A percentile compares a stretch with the other conserved stretches of the same genome.
Evolutionary conservation across 2,329 filamentous ascomycete genomes (phyloP).

Genomic region (Xylaria sp.): DNA sequence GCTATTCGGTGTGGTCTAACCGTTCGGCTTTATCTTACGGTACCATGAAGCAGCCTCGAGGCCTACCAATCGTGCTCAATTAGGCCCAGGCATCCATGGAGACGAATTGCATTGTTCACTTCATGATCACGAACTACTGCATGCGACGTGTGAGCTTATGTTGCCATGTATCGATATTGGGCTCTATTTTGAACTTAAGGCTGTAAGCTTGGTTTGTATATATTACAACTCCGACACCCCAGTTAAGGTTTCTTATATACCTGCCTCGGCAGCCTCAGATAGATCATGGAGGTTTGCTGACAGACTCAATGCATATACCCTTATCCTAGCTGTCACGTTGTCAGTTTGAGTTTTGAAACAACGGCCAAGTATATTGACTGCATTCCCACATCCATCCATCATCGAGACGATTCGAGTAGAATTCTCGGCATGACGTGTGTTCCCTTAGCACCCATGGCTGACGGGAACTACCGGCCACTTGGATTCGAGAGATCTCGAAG

Average conservation of each 20-base stretch:
- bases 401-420: conserved; percentile 17
- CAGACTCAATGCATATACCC: conserved; percentile 11
- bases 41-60: conserved; percentile 1
- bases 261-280: conserved; percentile 3
- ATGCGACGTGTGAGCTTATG: neutral
- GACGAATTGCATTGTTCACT: neutral
- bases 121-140: conserved; percentile 3
- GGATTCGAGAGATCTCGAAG: conserved; percentile 23
- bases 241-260: conserved; percentile 4
- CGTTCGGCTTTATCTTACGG: conserved; percentile 1
- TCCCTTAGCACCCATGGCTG: conserved; percentile 29
- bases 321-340: conserved; percentile 14
- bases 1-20: neutral
- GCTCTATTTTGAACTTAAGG: neutral
- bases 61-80: neutral
- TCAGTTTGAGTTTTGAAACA: conserved; percentile 17
- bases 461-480: conserved; percentile 32
- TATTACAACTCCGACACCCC: neutral
- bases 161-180: neutral
- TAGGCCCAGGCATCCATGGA: neutral
- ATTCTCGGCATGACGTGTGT: conserved; percentile 19
- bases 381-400: neutral
- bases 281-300: conserved; percentile 1
- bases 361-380: neutral
- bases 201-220: neutral